Conservation (phyloP, 768 basidiomycete genomes). For the Fibroporia radiculosa region DNA sequence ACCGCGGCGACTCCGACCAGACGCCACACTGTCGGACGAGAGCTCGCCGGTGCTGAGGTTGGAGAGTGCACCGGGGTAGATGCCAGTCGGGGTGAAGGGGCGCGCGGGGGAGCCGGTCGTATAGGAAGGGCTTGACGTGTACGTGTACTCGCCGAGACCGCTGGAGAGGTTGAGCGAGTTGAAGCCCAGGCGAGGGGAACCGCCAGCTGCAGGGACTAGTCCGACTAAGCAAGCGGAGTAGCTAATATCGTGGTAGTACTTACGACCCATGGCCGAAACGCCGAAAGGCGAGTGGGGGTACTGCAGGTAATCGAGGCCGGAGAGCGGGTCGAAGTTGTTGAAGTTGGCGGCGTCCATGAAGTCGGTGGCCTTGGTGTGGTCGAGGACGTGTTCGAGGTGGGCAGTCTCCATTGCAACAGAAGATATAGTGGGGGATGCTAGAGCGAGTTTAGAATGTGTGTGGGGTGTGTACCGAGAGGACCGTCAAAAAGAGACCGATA, state of each 20-base stretch:
- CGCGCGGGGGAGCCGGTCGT: conserved; percentile 46
- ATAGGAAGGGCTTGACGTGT: conserved; percentile 46
- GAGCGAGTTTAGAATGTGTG: conserved; percentile 13
- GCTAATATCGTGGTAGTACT: conserved; percentile 25
- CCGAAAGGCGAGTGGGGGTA: conserved; percentile 62
- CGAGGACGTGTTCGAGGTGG: conserved; percentile 37
- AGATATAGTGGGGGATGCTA: conserved; percentile 11
- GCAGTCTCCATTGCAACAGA: conserved; percentile 36
- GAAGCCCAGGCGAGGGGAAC: conserved; percentile 59
- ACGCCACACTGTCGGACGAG: conserved; percentile 63
- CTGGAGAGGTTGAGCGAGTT: conserved; percentile 50
- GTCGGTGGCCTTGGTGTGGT: conserved; percentile 39
- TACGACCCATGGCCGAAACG: conserved; percentile 53
- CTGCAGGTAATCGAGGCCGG: conserved; percentile 54
- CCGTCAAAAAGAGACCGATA: conserved; percentile 18
- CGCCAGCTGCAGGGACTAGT: conserved; percentile 30
- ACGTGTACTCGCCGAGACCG: conserved; percentile 53
- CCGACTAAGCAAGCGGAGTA: conserved; percentile 6
- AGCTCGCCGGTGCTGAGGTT: conserved; percentile 62
- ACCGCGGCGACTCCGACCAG: conserved; percentile 59
- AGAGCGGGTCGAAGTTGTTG: conserved; percentile 37
- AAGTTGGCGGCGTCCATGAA: conserved; percentile 37
- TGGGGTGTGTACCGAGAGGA: conserved; percentile 13
- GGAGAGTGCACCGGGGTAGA: conserved; percentile 69
- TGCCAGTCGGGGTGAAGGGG: conserved; percentile 61